Conservation (phyloP, 192 early-diverging fungal genomes). For the Funneliformis mosseae region DNA sequence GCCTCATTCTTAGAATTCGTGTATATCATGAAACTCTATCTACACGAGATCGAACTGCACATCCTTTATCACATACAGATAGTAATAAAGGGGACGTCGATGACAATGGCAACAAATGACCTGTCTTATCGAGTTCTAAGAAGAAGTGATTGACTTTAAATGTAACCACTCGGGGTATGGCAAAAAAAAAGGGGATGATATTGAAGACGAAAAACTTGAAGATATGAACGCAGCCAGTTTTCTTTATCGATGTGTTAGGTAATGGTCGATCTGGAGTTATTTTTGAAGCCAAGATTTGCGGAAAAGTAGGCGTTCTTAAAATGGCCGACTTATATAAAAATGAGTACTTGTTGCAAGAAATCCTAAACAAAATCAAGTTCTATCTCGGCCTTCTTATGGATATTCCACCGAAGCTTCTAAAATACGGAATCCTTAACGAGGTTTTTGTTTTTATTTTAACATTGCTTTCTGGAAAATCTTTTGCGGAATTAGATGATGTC, state of each 20-base stretch:
- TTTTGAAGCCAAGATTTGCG: constrained; percentile 7
- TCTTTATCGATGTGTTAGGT: constrained; percentile 12
- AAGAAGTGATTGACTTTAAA: neutral
- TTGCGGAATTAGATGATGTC: neutral
- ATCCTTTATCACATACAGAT: neutral
- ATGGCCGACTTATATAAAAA: constrained; percentile 21
- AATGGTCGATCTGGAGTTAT: constrained; percentile 19
- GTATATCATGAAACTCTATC: constrained; percentile 15
- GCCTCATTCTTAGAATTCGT: constrained; percentile 3
- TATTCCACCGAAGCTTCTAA: constrained; percentile 13
- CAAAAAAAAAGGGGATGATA: neutral
- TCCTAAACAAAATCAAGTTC: constrained; percentile 1
- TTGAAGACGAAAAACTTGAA: neutral
- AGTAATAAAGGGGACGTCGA: neutral
- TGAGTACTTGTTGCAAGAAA: constrained; percentile 13
- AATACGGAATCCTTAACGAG: constrained; percentile 13
- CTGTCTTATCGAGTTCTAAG: neutral
- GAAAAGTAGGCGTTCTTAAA: neutral
- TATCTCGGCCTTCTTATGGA: constrained; percentile 4
- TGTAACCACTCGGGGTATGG: neutral
- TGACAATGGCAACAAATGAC: neutral
- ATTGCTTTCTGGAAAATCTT: neutral
- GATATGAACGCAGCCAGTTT: neutral
- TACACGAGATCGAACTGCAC: constrained; percentile 3
- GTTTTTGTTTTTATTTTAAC: constrained; percentile 22